Evolutionary conservation across 2,329 filamentous ascomycete species (phyloP), one percentile per base, ranked within the genome.

Genomic region (Capronia epimyces): DNA sequence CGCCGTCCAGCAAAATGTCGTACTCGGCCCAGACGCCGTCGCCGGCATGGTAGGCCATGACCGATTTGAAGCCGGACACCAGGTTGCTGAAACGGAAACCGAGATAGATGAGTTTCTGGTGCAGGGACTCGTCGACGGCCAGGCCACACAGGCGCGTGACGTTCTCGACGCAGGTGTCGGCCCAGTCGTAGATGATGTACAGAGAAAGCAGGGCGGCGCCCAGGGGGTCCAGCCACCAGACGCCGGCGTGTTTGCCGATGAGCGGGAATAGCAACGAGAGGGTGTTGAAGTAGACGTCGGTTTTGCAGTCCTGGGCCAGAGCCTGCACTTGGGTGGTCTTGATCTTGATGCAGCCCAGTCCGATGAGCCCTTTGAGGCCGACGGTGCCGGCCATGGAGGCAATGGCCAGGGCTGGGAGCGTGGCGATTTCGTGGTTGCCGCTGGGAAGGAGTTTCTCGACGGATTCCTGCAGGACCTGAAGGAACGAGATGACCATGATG

Each of bases 121-220:
- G 69, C 34, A 78, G 68, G 3, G 72, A 66, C 2, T 75, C 69
- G 2, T 74, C 71, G 0, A 78, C 79, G 0, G 77, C 77, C 45
- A 78, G 71, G n/a, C 80, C 80, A 0, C 77, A 79, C 3, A 83
- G 68, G 1, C 80, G 73, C 1, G 74, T 75, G 41, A 83, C 74
- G 57, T 83, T 82, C 48, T 79, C 73, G 42, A 81, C 71, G 53
- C 75, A 80, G 0, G 82, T 85, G 40, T 74, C 72, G 1, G 77
- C 77, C 83, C 82, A 86, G 66, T 86, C 83, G 65, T 78, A 81
- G 59, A 86, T 84, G 64, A 86, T 83, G 68, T 77, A 84, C 3
- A 84, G 65, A 0, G 82, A 84, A 0, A 86, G 70, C 0, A 84
- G 60, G 0, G 77, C 75, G 2, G 82, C 83, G 48, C 82, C 83